Evolutionary conservation across 176 grass and related monocot species (phyloP), one percentile per base, ranked within the genome.

Genomic region (Bolboschoenus planiculmis): DNA sequence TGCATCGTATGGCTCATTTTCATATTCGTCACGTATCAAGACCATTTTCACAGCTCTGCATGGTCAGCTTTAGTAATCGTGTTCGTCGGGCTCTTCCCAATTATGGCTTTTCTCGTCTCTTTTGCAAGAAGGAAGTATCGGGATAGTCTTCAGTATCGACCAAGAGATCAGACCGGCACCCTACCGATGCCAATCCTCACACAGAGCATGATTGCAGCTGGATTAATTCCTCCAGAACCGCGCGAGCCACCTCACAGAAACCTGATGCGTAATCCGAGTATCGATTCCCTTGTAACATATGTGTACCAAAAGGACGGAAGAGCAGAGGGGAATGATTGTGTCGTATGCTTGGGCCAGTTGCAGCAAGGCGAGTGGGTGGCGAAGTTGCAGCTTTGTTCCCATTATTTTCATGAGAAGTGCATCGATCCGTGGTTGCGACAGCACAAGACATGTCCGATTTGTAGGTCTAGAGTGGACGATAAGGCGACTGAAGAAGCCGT

Each of bases 371-470:
- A 76, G 44, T 13, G 29, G 46, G 43, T 76, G 26, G 72, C 46
- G 2, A 76, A 50, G 43, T 50, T 76, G 44, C 42, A 51, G 72
- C 33, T 76, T 30, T 76, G 72, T 15, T 76, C 44, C 2, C 72
- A 76, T 76, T 29, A 51, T 23, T 76, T 76, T 24, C 72, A 76
- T 4, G 72, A 76, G 42, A 76, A 51, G 46, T 76, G 72, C 72
- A 76, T 76, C 13, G 44, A 76, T 15, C 72, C 72, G 0, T 76
- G 72, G 72, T 50, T 76, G 44, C 24, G 2, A 50, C 21, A 50
- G 44, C 72, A 76, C 11, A 76, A 76, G 46, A 76, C 72, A 30
- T 76, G 72, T 16, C 72, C 72, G 1, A 48, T 76, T 50, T 76
- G 72, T 76, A 26, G 72, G 24, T 76, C 72, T 18, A 51, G 27